A percentile compares a stretch with the other conserved stretches of the same genome.
Conservation (phyloP, 139 green algal species). For the Trebouxia sp. region DNA sequence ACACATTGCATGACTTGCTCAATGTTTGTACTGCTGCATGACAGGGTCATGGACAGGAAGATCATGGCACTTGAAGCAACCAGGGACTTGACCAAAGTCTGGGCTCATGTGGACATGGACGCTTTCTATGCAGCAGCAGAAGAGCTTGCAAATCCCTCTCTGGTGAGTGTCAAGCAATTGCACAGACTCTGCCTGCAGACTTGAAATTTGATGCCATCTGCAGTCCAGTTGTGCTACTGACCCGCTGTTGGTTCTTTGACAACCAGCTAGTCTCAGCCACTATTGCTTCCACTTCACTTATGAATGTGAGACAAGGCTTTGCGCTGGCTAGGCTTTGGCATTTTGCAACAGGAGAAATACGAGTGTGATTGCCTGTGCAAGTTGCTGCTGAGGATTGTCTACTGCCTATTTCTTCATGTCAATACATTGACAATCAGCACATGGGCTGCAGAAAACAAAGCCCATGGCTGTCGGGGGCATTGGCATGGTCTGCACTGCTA, state of each 20-base stretch:
- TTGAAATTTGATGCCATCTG: no score
- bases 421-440: background rate
- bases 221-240: no score
- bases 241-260: no score
- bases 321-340: background rate
- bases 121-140: constrained; percentile 85
- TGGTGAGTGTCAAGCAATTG: constrained; percentile 45
- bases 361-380: background rate
- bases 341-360: no score
- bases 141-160: constrained; percentile 63
- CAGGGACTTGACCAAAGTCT: constrained; percentile 71
- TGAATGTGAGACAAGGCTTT: no score
- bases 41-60: constrained; percentile 52
- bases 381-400: background rate
- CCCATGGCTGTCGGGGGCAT: constrained; percentile 88
- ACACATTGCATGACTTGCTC: background rate
- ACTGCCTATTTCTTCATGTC: background rate
- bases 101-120: constrained; percentile 96
- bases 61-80: constrained; percentile 67
- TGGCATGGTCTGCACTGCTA: constrained; percentile 90
- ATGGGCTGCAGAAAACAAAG: constrained; percentile 50
- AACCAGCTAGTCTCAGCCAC: no score
- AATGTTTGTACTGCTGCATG: background rate
- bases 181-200: background rate
- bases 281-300: no score